Percentiles rank a stretch among this genome's conserved stretches.
Evolutionary conservation across 106 monocot genomes (phyloP).

Genomic region (Platanthera zijinensis): DNA sequence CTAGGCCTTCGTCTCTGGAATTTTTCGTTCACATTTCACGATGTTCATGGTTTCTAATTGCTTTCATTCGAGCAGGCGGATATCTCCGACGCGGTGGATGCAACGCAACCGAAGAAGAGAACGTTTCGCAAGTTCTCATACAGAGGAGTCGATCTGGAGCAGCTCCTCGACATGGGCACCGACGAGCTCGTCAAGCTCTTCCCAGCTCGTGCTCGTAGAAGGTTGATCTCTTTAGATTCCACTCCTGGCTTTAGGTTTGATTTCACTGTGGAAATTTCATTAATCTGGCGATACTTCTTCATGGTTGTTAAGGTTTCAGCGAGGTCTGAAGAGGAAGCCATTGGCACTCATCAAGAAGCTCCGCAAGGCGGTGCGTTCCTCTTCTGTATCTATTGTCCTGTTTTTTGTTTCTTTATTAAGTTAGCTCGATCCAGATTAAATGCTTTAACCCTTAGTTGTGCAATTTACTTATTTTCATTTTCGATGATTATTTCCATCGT

Average conservation of each 20-base stretch:
- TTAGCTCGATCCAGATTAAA: not conserved
- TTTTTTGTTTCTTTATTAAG: not conserved
- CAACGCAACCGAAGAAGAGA: constrained; percentile 23
- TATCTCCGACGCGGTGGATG: constrained; percentile 22
- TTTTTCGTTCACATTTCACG: not conserved
- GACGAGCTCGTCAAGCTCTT: constrained; percentile 63
- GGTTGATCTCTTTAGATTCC: constrained; percentile 7
- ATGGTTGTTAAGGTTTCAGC: constrained; percentile 38
- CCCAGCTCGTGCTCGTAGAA: constrained; percentile 46
- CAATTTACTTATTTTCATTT: not conserved
- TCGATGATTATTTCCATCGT: not conserved
- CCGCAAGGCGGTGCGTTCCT: constrained; percentile 56
- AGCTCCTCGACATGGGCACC: constrained; percentile 52
- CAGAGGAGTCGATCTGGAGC: constrained; percentile 53
- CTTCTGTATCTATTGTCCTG: not conserved
- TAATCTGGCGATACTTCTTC: not conserved
- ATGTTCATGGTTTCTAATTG: not conserved
- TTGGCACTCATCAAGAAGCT: constrained; percentile 94
- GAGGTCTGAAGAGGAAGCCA: constrained; percentile 82
- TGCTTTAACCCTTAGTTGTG: not conserved
- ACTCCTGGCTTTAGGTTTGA: not conserved
- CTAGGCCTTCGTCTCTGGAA: not conserved
- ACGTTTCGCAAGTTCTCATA: constrained; percentile 53
- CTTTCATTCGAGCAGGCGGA: constrained; percentile 11
- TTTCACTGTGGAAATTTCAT: not conserved